Percentiles rank a stretch among this genome's conserved stretches.
phyloP scores from a whole-genome alignment of 2,329 filamentous ascomycete species.

The Cytospora chrysosperma region DNA sequence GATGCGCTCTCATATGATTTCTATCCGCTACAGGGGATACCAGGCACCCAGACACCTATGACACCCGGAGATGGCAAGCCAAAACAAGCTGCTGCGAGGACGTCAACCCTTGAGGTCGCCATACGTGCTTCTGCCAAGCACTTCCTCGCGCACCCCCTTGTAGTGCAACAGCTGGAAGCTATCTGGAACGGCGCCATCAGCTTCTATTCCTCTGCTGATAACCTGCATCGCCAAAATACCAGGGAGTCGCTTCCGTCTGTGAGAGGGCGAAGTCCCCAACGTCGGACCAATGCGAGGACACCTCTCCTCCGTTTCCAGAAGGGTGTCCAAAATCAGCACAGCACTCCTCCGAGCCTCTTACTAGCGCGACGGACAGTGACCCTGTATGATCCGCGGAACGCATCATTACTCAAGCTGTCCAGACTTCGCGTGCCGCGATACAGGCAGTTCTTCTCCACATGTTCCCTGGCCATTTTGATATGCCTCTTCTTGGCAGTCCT shows the following conservation, averaged over 20 bases:
- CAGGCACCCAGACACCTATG: constrained; percentile 40
- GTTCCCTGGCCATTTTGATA: constrained; percentile 82
- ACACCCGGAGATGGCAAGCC: constrained; percentile 44
- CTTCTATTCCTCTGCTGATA: constrained; percentile 87
- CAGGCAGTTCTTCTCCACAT: constrained; percentile 82
- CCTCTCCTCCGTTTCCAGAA: constrained; percentile 48
- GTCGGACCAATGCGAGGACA: constrained; percentile 44
- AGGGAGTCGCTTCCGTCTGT: constrained; percentile 18
- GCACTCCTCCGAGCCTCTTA: constrained; percentile 28
- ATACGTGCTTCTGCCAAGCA: constrained; percentile 91
- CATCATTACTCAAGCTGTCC: constrained; percentile 88
- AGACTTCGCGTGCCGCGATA: constrained; percentile 88
- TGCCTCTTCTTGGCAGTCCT: constrained; percentile 84
- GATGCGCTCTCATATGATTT: constrained; percentile 95
- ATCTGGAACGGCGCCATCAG: constrained; percentile 97
- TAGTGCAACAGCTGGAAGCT: constrained; percentile 91
- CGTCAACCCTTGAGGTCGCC: constrained; percentile 88
- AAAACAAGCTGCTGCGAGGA: constrained; percentile 64
- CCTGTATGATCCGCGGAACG: constrained; percentile 86
- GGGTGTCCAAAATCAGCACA: constrained; percentile 32
- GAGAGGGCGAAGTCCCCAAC: constrained; percentile 29
- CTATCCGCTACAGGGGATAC: constrained; percentile 81
- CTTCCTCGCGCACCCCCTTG: constrained; percentile 85
- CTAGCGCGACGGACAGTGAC: constrained; percentile 70
- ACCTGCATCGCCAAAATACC: constrained; percentile 65